Conservation (phyloP, 495 filamentous ascomycete genomes). For the Podospora pseudopauciseta region DNA sequence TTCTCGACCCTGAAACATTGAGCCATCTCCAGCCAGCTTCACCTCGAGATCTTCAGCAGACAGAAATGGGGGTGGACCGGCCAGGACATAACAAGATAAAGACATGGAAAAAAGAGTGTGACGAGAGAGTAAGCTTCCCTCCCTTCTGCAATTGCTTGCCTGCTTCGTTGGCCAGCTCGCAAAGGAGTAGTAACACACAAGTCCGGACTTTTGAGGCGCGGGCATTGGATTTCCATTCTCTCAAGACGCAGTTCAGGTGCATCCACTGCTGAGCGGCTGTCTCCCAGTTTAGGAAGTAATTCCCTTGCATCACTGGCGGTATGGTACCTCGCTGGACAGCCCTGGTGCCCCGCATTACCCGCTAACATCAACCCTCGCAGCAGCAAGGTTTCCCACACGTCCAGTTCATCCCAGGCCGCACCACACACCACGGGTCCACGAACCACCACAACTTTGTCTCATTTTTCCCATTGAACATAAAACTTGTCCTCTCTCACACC, state of each 20-base stretch:
- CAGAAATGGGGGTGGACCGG: not conserved
- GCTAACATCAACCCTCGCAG: not conserved
- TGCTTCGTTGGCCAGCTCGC: not conserved
- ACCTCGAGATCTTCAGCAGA: not conserved
- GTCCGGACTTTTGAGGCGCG: not conserved
- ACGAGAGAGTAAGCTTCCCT: no score
- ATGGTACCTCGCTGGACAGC: not conserved
- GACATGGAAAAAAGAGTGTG: not conserved
- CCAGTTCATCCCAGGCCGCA: slow-evolving; percentile 1
- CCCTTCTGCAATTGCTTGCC: not conserved
- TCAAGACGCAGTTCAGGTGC: no score
- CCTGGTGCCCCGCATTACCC: slow-evolving; percentile 15
- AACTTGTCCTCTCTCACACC: not conserved
- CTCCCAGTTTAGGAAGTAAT: slow-evolving; percentile 19
- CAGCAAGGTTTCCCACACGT: slow-evolving; percentile 3
- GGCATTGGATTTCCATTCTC: no score
- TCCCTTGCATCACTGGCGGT: slow-evolving; percentile 14
- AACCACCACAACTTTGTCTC: slow-evolving; percentile 3
- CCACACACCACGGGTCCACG: not conserved
- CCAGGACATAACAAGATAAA: not conserved
- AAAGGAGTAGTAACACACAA: not conserved
- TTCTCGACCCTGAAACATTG: slow-evolving; percentile 13
- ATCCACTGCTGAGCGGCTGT: not conserved
- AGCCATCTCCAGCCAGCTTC: slow-evolving; percentile 8
- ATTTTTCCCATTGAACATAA: not conserved